These are phyloP conservation scores for Sarocladiaceae sp. DNA, from an alignment of 2,329 filamentous ascomycete genomes.

Conservation along the genomic window DNA sequence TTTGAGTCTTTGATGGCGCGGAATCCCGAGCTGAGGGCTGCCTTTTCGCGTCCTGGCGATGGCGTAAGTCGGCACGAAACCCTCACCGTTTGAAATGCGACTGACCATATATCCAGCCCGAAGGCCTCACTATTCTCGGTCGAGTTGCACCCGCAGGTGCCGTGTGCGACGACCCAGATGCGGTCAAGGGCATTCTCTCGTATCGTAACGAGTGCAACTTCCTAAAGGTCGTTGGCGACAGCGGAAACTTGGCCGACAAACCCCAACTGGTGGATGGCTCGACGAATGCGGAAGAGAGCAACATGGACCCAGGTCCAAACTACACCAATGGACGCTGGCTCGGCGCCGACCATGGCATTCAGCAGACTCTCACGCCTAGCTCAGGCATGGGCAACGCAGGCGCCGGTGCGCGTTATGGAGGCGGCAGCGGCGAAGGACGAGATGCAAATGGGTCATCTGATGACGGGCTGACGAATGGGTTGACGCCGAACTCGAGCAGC, in stretches of 20 bases:
- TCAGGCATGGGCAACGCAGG: constrained; percentile 29
- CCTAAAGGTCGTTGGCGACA: constrained; percentile 32
- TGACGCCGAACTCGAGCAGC: constrained; percentile 52
- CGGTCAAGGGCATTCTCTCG: constrained; percentile 34
- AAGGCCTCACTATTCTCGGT: constrained; percentile 6
- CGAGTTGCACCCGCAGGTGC: constrained; percentile 3
- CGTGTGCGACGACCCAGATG: constrained; percentile 29
- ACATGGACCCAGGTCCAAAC: constrained; percentile 13
- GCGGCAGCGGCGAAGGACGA: constrained; percentile 34
- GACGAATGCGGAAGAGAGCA: constrained; percentile 21
- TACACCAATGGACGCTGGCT: constrained; percentile 29
- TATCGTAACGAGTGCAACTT: constrained; percentile 40
- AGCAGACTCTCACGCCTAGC: constrained; percentile 28
- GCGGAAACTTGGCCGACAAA: constrained; percentile 30
- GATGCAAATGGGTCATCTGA: constrained; percentile 45
- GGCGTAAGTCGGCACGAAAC: constrained; percentile 34
- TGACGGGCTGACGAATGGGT: constrained; percentile 43
- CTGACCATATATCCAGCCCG: constrained; percentile 23
- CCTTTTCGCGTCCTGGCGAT: constrained; percentile 47
- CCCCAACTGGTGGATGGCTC: constrained; percentile 33
- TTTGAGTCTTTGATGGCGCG: constrained; percentile 65
- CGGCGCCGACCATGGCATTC: constrained; percentile 31
- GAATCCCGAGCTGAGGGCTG: constrained; percentile 50
- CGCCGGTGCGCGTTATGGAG: constrained; percentile 9
- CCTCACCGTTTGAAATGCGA: background rate